Evolutionary conservation across 2,329 filamentous ascomycete genomes (phyloP), one percentile per base, ranked within the genome.

Genomic region (Phoma herbarum): DNA sequence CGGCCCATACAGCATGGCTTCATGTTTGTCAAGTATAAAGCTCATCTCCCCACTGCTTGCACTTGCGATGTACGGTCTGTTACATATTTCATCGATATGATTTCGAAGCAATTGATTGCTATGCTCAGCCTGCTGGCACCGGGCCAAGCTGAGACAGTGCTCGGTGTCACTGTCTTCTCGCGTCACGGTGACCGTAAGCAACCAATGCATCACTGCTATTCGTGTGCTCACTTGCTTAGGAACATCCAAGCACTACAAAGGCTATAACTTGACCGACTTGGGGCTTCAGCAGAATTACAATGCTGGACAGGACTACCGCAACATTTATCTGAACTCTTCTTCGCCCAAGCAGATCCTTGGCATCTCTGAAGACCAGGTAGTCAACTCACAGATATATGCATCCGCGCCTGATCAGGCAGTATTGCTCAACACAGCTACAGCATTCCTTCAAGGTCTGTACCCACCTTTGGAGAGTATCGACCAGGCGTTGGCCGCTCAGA

Each of bases 381-480:
- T 80, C 42, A 66, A 76, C 31, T 70, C 77, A 16, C 76, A 85
- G 57, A 61, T 85, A 4, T 75, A 75, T 45, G 71, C 83, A 9
- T 66, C 79, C 28, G 75, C 83, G 3, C 74, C 78, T 18, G 77
- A 82, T 20, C 76, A 82, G 31, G 77, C 82, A 52, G 78, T 76
- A 41, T 76, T 77, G 4, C 68, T 79, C 29, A 82, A 80, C 3
- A 85, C 83, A 3, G 83, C 83, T 8, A 81, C 83, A 60, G 84
- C 84, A 8, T 87, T 86, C 64, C 77, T 86, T 72, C 84, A 86
- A 69, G 84, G 83, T 7, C 71, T 87, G 8, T 87, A 86, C 64
- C 84, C 84, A 26, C 83, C 84, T 2, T 66, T 74, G 41, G 68
- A 58, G 26, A 35, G 69, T 4, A 68, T 75, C 2, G 68, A 70